These are phyloP conservation scores for Colletotrichum tofieldiae DNA, from an alignment of 2,329 filamentous ascomycete species.

Conservation along the genomic window DNA sequence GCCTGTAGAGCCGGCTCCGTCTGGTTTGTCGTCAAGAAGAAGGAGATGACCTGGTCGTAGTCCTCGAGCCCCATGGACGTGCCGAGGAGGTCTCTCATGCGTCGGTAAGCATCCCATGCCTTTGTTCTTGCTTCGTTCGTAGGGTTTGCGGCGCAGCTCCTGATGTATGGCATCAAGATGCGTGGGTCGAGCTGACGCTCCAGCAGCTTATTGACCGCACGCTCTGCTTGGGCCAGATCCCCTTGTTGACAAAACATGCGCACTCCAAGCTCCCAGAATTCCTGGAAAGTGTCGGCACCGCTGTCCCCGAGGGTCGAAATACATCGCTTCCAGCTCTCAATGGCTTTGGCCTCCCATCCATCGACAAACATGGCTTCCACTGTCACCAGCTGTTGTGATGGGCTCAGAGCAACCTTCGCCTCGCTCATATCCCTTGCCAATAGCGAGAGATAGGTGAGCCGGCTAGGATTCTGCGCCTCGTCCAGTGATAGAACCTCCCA, in stretches of 20 bases:
- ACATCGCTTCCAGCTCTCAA: constrained; percentile 75
- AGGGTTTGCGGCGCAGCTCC: constrained; percentile 71
- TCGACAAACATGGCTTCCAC: constrained; percentile 78
- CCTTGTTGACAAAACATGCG: constrained; percentile 74
- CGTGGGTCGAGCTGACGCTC: constrained; percentile 66
- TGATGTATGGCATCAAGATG: constrained; percentile 78
- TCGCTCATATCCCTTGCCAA: constrained; percentile 78
- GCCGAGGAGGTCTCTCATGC: constrained; percentile 74
- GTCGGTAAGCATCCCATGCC: constrained; percentile 79
- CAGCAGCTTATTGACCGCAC: constrained; percentile 69
- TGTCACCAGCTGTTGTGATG: constrained; percentile 74
- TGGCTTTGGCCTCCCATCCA: constrained; percentile 72
- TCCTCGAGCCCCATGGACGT: constrained; percentile 77
- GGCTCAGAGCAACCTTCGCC: constrained; percentile 68
- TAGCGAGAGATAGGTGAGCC: constrained; percentile 73
- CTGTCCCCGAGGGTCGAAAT: constrained; percentile 67
- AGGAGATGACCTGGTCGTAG: constrained; percentile 81
- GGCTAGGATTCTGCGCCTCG: constrained; percentile 65
- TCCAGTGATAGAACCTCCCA: constrained; percentile 75
- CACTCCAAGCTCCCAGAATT: constrained; percentile 77
- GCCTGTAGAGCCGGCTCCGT: constrained; percentile 79
- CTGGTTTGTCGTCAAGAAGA: constrained; percentile 77
- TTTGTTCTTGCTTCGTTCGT: constrained; percentile 63
- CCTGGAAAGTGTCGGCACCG: constrained; percentile 61
- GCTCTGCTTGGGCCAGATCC: constrained; percentile 72